These are phyloP conservation scores for Trichomonascaceae sp. DNA, from an alignment of 1,139 yeast genomes.

Conservation along the genomic window DNA sequence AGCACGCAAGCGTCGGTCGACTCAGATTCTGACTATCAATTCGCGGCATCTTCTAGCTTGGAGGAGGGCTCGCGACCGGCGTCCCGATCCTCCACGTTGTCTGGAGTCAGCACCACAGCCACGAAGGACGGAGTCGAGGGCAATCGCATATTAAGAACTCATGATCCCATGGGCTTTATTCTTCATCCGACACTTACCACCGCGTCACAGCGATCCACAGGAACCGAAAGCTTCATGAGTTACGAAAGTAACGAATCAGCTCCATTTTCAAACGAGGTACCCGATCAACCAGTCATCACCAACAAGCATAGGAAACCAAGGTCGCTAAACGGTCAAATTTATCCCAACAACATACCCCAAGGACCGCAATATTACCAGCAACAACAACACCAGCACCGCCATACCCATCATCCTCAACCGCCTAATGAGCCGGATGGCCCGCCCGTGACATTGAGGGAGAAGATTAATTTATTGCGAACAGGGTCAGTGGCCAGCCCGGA, in stretches of 20 bases:
- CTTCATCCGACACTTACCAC: slow-evolving; percentile 7
- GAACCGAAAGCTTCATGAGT: too few relatives aligned
- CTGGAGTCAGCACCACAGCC: slow-evolving; percentile 58
- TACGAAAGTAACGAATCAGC: slow-evolving; percentile 1
- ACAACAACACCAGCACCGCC: not conserved
- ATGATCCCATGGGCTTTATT: slow-evolving; percentile 25
- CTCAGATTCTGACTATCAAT: slow-evolving; percentile 24
- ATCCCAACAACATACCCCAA: too few relatives aligned
- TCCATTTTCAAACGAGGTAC: too few relatives aligned
- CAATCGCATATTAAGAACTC: slow-evolving; percentile 36
- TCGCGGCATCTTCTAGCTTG: slow-evolving; percentile 4
- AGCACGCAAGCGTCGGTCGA: slow-evolving; percentile 22
- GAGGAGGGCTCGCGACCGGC: slow-evolving; percentile 34
- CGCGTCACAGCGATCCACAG: slow-evolving; percentile 6
- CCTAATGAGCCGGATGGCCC: slow-evolving; percentile 20
- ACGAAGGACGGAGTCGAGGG: slow-evolving; percentile 66
- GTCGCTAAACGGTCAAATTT: too few relatives aligned
- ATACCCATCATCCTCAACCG: slow-evolving; percentile 4
- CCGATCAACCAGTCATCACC: too few relatives aligned
- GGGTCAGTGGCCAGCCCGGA: slow-evolving; percentile 16
- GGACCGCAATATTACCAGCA: too few relatives aligned
- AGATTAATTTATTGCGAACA: slow-evolving; percentile 19
- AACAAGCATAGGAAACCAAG: too few relatives aligned
- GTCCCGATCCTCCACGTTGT: slow-evolving; percentile 49
- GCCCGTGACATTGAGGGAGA: slow-evolving; percentile 21